phyloP scores from a whole-genome alignment of 2,329 filamentous ascomycete species.

The Stemphylium beticola region DNA sequence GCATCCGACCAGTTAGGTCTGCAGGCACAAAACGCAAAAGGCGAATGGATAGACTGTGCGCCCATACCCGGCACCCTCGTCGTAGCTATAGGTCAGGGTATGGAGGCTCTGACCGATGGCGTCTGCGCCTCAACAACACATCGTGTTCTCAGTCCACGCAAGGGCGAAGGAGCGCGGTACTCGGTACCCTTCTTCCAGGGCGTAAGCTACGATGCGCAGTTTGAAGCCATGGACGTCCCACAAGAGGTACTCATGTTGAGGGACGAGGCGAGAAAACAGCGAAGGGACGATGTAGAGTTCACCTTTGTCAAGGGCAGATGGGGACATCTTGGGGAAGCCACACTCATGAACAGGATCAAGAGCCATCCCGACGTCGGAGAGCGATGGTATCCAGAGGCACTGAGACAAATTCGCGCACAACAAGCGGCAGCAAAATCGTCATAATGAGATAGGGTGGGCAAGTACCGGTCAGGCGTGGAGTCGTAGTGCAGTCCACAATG shows the following conservation, averaged over 20 bases:
- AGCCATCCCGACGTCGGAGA: slow-evolving; percentile 87
- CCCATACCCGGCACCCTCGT: slow-evolving; percentile 79
- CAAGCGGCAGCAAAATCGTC: slow-evolving; percentile 35
- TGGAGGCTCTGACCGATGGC: slow-evolving; percentile 83
- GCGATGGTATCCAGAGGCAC: slow-evolving; percentile 64
- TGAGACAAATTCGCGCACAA: slow-evolving; percentile 51
- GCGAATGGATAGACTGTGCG: slow-evolving; percentile 82
- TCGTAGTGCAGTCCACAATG: slow-evolving; percentile 6
- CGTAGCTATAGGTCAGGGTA: slow-evolving; percentile 84
- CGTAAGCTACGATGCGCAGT: slow-evolving; percentile 77
- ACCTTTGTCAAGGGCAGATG: slow-evolving; percentile 75
- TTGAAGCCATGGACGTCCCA: slow-evolving; percentile 77
- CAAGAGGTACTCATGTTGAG: slow-evolving; percentile 68
- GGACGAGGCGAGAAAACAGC: slow-evolving; percentile 63
- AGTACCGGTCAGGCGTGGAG: neutral
- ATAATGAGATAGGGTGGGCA: neutral
- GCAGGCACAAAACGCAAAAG: slow-evolving; percentile 80
- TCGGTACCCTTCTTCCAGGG: slow-evolving; percentile 90
- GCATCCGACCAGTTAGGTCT: slow-evolving; percentile 76
- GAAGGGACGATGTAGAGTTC: slow-evolving; percentile 78
- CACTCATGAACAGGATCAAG: slow-evolving; percentile 82
- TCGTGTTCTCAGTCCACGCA: slow-evolving; percentile 75
- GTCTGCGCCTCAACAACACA: slow-evolving; percentile 84
- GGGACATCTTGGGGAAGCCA: slow-evolving; percentile 78
- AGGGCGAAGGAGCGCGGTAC: slow-evolving; percentile 74